phyloP scores from a whole-genome alignment of 768 basidiomycete species.

The Strobilomyces dryophilus region DNA sequence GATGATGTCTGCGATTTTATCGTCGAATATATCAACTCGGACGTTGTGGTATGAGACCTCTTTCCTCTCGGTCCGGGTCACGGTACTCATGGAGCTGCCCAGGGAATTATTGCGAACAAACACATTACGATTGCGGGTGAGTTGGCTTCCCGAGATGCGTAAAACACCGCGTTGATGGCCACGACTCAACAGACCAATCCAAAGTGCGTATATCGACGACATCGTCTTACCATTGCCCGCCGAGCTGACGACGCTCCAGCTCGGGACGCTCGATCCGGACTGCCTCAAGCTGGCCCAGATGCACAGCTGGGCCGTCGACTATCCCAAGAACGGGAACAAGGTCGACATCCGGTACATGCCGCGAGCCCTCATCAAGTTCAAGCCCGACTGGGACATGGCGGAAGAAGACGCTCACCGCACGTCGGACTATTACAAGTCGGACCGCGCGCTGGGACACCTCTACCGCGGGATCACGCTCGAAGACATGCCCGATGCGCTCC shows the following conservation, averaged over 20 bases:
- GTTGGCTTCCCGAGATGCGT: slow-evolving; percentile 12
- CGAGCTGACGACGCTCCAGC: slow-evolving; percentile 32
- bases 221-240: background rate
- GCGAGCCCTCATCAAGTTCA: slow-evolving; percentile 53
- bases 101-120: slow-evolving; percentile 69
- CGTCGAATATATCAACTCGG: slow-evolving; percentile 80
- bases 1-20: slow-evolving; percentile 78
- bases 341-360: slow-evolving; percentile 57
- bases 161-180: background rate
- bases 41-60: slow-evolving; percentile 55
- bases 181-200: slow-evolving; percentile 59
- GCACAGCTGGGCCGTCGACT: slow-evolving; percentile 68
- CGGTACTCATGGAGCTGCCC: slow-evolving; percentile 9
- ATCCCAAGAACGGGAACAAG: slow-evolving; percentile 70
- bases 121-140: slow-evolving; percentile 69
- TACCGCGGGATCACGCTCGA: slow-evolving; percentile 58
- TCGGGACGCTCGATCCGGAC: slow-evolving; percentile 50
- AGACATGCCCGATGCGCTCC: slow-evolving; percentile 24
- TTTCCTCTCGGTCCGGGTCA: background rate
- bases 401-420: slow-evolving; percentile 50
- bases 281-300: slow-evolving; percentile 39
- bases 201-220: slow-evolving; percentile 40
- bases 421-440: slow-evolving; percentile 69
- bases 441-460: slow-evolving; percentile 65
- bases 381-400: slow-evolving; percentile 75